phyloP scores from a whole-genome alignment of 176 grass and related monocot species.

The Paspalum notatum region DNA sequence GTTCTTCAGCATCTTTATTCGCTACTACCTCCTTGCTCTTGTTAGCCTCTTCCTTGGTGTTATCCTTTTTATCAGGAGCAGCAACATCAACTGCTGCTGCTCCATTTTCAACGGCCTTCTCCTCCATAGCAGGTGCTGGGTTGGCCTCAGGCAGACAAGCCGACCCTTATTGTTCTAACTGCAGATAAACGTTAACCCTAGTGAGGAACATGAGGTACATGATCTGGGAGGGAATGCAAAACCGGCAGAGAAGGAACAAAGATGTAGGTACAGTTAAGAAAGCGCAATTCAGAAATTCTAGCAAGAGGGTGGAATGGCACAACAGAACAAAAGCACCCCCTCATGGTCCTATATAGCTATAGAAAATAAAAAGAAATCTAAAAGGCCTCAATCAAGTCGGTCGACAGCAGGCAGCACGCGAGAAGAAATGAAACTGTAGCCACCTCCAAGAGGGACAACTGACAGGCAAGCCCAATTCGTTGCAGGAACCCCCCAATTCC shows the following conservation, averaged over 20 bases:
- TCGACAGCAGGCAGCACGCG: not conserved
- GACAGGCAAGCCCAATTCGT: not conserved
- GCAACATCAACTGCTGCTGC: conserved; percentile 15
- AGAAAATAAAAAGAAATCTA: not conserved
- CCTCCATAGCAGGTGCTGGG: conserved; percentile 44
- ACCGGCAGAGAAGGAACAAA: not conserved
- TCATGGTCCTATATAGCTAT: not conserved
- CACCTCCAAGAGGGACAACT: not conserved
- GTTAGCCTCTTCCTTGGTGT: conserved; percentile 35
- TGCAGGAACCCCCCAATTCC: not conserved
- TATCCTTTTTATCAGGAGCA: conserved; percentile 33
- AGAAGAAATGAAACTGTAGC: not conserved
- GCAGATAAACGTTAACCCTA: conserved; percentile 17
- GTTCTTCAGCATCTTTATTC: conserved; percentile 30
- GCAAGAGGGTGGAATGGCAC: not conserved
- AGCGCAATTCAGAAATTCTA: no score
- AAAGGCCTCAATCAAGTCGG: not conserved
- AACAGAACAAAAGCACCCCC: not conserved
- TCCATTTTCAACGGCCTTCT: conserved; percentile 48
- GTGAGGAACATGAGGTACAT: conserved; percentile 7
- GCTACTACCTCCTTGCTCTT: conserved; percentile 18
- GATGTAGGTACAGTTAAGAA: no score
- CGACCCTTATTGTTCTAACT: conserved; percentile 45
- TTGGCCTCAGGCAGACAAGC: conserved; percentile 38
- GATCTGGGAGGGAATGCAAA: not conserved